Percentiles rank a stretch among this genome's conserved stretches.
These are phyloP conservation scores for Hirsutella rhossiliensis DNA, from an alignment of 2,329 filamentous ascomycete species.

Conservation along the genomic window DNA sequence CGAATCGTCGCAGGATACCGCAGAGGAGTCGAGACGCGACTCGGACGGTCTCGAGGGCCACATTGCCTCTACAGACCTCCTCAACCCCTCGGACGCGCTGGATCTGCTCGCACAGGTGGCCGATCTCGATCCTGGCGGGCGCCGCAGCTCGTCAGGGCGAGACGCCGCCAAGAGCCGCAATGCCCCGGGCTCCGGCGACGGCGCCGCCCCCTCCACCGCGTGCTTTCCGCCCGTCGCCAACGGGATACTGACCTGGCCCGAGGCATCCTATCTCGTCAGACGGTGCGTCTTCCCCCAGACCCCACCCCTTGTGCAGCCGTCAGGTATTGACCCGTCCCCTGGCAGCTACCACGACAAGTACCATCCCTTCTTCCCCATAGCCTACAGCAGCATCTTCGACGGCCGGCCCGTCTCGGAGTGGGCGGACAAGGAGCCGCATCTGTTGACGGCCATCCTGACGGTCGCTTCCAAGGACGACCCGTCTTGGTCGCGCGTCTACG, in stretches of 20 bases:
- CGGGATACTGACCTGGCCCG: constrained; percentile 15
- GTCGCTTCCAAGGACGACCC: constrained; percentile 61
- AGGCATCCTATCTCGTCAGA: constrained; percentile 14
- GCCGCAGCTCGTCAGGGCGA: constrained; percentile 5
- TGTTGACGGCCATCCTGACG: constrained; percentile 58
- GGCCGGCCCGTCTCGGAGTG: constrained; percentile 38
- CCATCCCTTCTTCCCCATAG: constrained; percentile 59
- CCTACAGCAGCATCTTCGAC: constrained; percentile 46
- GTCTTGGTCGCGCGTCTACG: constrained; percentile 49
- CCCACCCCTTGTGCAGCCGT: not conserved
- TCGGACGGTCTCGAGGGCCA: constrained; percentile 21
- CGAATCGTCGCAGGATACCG: constrained; percentile 4
- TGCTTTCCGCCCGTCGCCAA: constrained; percentile 21
- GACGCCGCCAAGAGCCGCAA: constrained; percentile 5
- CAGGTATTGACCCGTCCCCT: not conserved
- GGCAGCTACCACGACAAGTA: constrained; percentile 51
- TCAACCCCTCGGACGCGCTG: constrained; percentile 29
- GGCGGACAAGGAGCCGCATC: constrained; percentile 49
- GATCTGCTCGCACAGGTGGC: constrained; percentile 28
- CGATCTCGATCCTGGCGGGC: constrained; percentile 19
- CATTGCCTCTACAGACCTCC: constrained; percentile 25
- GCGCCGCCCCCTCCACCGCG: constrained; percentile 1
- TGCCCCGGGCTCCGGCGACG: constrained; percentile 2
- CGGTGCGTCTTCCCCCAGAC: constrained; percentile 6
- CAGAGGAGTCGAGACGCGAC: constrained; percentile 4